Conservation (phyloP, 2,329 filamentous ascomycete species). For the Colletotrichum trifolii region DNA sequence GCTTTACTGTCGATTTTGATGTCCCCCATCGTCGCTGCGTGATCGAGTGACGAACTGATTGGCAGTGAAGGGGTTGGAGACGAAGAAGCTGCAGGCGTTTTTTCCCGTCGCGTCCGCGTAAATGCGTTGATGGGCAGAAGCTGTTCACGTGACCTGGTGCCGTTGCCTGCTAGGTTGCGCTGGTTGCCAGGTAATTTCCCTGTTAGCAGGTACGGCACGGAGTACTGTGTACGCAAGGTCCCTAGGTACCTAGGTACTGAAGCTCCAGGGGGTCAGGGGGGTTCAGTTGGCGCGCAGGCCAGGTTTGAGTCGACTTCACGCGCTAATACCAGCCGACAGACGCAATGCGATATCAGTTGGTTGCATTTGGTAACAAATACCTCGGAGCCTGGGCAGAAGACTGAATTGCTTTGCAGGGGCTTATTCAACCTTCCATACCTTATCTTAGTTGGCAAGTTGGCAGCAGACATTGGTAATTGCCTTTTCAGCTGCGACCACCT, state of each 20-base stretch:
- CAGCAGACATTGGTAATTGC: too few relatives aligned
- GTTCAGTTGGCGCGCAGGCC: background rate
- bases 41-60: constrained; percentile 37
- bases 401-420: too few relatives aligned
- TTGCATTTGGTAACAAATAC: too few relatives aligned
- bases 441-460: too few relatives aligned
- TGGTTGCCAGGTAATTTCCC: background rate
- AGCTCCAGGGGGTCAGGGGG: background rate
- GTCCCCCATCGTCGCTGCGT: constrained; percentile 71
- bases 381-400: too few relatives aligned
- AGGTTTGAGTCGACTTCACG: background rate
- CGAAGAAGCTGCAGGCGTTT: constrained; percentile 23
- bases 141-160: constrained; percentile 36
- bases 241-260: background rate
- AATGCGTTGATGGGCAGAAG: constrained; percentile 52
- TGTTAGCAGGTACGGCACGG: too few relatives aligned
- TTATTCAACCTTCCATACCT: too few relatives aligned
- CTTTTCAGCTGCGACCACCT: too few relatives aligned
- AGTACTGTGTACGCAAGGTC: too few relatives aligned
- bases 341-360: too few relatives aligned
- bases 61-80: constrained; percentile 26
- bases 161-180: background rate
- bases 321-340: background rate
- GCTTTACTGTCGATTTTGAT: constrained; percentile 94
- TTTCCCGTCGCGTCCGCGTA: constrained; percentile 43